Conservation (phyloP, 495 filamentous ascomycete species). For the Lasiosphaeris hirsuta region DNA sequence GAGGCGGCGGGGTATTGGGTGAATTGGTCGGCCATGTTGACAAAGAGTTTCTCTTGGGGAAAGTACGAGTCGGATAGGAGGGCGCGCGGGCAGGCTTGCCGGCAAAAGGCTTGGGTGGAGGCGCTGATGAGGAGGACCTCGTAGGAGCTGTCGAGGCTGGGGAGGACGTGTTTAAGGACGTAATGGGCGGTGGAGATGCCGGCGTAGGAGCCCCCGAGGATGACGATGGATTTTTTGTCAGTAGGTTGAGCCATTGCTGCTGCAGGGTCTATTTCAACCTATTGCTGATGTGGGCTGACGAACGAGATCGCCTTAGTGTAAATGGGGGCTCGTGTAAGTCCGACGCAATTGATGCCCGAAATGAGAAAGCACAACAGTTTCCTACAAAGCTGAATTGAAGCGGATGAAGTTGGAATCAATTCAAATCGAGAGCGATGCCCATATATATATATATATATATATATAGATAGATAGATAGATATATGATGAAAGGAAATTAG, state of each 20-base stretch:
- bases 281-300: no score
- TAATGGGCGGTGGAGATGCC: constrained; percentile 51
- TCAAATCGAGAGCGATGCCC: no score
- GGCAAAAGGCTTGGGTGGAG: constrained; percentile 43
- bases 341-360: no score
- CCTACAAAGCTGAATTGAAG: no score
- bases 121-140: constrained; percentile 43
- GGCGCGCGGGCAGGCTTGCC: constrained; percentile 47
- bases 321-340: no score
- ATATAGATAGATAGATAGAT: no score
- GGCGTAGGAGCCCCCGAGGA: constrained; percentile 53
- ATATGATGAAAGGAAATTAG: no score
- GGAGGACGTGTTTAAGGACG: constrained; percentile 50
- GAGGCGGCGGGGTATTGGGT: constrained; percentile 35
- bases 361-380: no score
- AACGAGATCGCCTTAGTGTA: no score
- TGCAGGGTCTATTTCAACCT: no score
- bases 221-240: constrained; percentile 31
- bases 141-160: constrained; percentile 31
- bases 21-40: constrained; percentile 38
- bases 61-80: constrained; percentile 45
- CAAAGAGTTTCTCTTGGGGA: constrained; percentile 47
- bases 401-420: no score
- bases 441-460: no score
- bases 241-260: not conserved